Conservation (phyloP, 2,329 filamentous ascomycete genomes). For the Fusarium clavum region DNA sequence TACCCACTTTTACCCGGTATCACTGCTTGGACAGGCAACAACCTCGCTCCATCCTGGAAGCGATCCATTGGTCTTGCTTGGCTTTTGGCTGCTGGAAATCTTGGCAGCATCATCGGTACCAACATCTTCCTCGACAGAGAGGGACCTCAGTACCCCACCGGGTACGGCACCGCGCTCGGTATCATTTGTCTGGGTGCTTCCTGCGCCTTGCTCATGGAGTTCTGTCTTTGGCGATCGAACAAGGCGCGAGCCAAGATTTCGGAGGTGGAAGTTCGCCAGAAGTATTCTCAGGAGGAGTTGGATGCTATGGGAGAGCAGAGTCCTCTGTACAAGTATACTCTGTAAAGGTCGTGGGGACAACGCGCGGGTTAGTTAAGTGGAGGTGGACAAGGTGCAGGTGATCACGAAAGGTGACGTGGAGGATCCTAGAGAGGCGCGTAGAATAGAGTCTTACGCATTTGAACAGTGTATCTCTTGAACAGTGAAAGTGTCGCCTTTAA, state of each 20-base stretch:
- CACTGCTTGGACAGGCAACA: slow-evolving; percentile 43
- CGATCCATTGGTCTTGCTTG: slow-evolving; percentile 42
- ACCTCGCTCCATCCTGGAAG: slow-evolving; percentile 42
- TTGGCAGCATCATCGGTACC: slow-evolving; percentile 49
- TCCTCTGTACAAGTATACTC: slow-evolving; percentile 31
- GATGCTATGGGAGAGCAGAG: slow-evolving; percentile 36
- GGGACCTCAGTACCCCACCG: slow-evolving; percentile 52
- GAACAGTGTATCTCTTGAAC: not conserved
- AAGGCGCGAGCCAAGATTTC: slow-evolving; percentile 12
- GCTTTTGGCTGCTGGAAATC: slow-evolving; percentile 39
- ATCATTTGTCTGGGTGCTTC: slow-evolving; percentile 32
- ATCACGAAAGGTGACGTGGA: not conserved
- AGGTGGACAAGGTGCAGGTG: not conserved
- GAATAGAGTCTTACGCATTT: not conserved
- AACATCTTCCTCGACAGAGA: slow-evolving; percentile 54
- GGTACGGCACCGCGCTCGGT: slow-evolving; percentile 52
- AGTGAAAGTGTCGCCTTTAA: not conserved
- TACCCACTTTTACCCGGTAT: slow-evolving; percentile 49
- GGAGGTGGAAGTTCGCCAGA: slow-evolving; percentile 15
- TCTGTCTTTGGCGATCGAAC: slow-evolving; percentile 28
- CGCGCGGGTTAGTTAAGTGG: not conserved
- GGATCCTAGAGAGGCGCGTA: not conserved
- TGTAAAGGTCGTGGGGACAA: not conserved
- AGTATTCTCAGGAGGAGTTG: slow-evolving; percentile 30
- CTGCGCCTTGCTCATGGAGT: slow-evolving; percentile 27